Evolutionary conservation across 306 rosid genomes (phyloP).

Genomic region (Trichosanthes truncata): DNA sequence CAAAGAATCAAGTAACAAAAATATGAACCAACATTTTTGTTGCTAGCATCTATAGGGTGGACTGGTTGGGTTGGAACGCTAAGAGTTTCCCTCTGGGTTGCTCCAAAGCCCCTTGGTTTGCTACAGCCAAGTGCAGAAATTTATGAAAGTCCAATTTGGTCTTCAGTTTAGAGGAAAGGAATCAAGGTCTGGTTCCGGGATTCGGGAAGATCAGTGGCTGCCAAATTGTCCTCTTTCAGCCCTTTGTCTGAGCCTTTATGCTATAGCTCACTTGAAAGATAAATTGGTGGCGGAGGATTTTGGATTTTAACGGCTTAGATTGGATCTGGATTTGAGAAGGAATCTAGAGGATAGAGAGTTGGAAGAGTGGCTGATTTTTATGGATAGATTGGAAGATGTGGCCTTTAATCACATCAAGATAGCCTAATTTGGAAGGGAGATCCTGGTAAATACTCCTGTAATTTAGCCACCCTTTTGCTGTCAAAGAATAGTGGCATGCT

Average conservation of each 20-base stretch:
- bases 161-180: background rate
- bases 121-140: background rate
- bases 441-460: background rate
- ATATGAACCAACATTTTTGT: background rate
- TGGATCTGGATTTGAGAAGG: background rate
- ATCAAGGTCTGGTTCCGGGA: background rate
- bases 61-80: background rate
- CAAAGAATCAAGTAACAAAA: background rate
- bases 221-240: background rate
- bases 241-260: background rate
- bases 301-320: background rate
- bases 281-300: background rate
- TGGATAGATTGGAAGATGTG: background rate
- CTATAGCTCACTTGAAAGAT: background rate
- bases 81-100: background rate
- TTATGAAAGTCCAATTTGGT: background rate
- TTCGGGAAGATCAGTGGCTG: background rate
- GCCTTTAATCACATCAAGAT: background rate
- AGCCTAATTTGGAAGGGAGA: background rate
- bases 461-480: background rate
- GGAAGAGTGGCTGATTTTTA: background rate
- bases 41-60: background rate
- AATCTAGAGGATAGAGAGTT: background rate
- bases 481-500: background rate
- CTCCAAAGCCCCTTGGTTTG: background rate